These are phyloP conservation scores for Entomophthora muscae DNA, from an alignment of 371 early-diverging fungal species.

Conservation along the genomic window DNA sequence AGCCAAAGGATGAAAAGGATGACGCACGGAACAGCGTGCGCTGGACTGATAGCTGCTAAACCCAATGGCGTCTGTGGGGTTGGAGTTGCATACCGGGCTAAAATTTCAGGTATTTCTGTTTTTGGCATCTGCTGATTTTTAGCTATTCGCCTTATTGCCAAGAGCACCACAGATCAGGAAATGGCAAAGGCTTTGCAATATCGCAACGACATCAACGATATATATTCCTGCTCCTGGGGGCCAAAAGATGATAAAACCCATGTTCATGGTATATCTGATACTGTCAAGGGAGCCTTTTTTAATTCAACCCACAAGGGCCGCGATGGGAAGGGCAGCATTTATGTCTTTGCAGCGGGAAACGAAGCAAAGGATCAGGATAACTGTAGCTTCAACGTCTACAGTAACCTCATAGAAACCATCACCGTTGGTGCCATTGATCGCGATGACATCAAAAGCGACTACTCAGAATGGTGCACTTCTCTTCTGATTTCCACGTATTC, in stretches of 20 bases:
- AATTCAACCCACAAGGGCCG: conserved; percentile 76
- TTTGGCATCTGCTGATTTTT: conserved; percentile 53
- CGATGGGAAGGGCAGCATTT: conserved; percentile 69
- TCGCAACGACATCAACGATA: conserved; percentile 65
- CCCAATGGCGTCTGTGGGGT: conserved; percentile 85
- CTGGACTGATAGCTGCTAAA: conserved; percentile 87
- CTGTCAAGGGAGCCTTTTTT: conserved; percentile 48
- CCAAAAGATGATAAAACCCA: conserved; percentile 82
- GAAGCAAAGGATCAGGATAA: conserved; percentile 69
- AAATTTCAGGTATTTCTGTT: conserved; percentile 80
- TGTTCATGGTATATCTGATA: conserved; percentile 72
- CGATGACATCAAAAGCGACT: conserved; percentile 48
- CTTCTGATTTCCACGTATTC: conserved; percentile 77
- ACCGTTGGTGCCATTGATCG: conserved; percentile 82
- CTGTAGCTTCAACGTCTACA: conserved; percentile 94
- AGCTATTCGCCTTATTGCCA: neutral
- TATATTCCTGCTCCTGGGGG: conserved; percentile 92
- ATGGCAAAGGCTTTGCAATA: conserved; percentile 82
- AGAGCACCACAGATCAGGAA: conserved; percentile 23
- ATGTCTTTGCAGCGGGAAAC: conserved; percentile 91
- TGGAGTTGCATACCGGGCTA: conserved; percentile 81
- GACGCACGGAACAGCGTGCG: conserved; percentile 92
- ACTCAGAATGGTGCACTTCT: conserved; percentile 86
- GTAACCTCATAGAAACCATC: conserved; percentile 86
- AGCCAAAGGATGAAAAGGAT: conserved; percentile 63